Base-by-base conservation (phyloP, 2,329 filamentous ascomycete species). In the Pseudocercospora vitis region DNA sequence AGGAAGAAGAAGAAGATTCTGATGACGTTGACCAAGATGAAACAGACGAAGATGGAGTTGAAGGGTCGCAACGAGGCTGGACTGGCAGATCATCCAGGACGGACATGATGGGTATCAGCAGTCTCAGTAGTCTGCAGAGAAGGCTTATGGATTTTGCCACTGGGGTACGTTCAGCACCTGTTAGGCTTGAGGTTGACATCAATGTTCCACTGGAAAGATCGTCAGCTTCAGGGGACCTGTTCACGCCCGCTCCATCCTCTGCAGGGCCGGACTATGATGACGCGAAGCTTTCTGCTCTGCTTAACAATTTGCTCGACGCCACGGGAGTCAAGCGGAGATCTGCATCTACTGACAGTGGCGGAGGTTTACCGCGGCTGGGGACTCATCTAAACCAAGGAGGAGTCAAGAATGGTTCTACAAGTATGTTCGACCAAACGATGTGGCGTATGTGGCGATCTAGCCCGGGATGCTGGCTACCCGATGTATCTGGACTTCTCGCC, bases 1-100 rank as follows among this genome's bases (percentile, higher is more conserved):
- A 58, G 11, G 68, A 73, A 47, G 70, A 73, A 3, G 75, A n/a
- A n/a, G n/a, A n/a, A n/a, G n/a, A n/a, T n/a, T n/a, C n/a, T n/a
- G n/a, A 78, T 8, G 76, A 78, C 33, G 73, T 75, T 1, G 72
- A 78, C 9, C 71, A 74, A 14, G 71, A 73, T n/a, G 68, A 73
- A 9, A 68, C 67, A n/a, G 63, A 69, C n/a, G 69, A 74, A 26
- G 61, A 58, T 51, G 63, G 57, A 45, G 35, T 54, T 16, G 45
- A 59, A 42, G 62, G 65, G 39, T 53, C 24, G 8, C 26, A 28
- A 28, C 3, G 26, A n/a, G 24, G 24, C 8, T 45, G 42, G 42
- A 24, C 23, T 26, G 42, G 26, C 24, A 28, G 24, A 29, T 45
- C 50, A 50, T n/a, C 51, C 33, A 8, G 58, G 56, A 29, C 47